Evolutionary conservation across 2,329 filamentous ascomycete species (phyloP).

Genomic region (Arthrinium puccinioides): DNA sequence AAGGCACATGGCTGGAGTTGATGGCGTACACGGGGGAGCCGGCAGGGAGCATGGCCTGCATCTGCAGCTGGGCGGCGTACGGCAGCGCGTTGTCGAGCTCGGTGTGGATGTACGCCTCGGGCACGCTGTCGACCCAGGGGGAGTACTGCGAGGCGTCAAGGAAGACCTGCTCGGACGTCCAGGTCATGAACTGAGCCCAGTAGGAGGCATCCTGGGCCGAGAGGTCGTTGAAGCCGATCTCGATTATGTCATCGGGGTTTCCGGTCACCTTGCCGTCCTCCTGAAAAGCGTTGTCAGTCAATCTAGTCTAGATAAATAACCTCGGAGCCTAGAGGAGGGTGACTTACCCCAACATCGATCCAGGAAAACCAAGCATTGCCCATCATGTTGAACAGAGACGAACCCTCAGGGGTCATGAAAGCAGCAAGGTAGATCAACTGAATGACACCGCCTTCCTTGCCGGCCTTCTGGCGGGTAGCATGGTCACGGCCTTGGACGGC

Average conservation of each 20-base stretch:
- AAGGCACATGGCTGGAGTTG: constrained; percentile 3
- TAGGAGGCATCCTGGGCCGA: background rate
- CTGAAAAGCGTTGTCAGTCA: background rate
- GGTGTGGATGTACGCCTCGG: constrained; percentile 5
- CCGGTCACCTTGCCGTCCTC: constrained; percentile 1
- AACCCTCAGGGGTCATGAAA: constrained; percentile 2
- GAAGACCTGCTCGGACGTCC: constrained; percentile 5
- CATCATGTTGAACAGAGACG: constrained; percentile 1
- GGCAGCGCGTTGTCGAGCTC: constrained; percentile 1
- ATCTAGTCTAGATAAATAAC: background rate
- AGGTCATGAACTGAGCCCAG: constrained; percentile 2
- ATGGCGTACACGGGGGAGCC: constrained; percentile 4
- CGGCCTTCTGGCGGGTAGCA: background rate
- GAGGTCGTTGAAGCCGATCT: constrained; percentile 4
- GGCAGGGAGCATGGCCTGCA: constrained; percentile 3
- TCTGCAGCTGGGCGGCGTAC: constrained; percentile 1
- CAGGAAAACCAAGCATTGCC: background rate
- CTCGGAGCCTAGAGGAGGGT: background rate
- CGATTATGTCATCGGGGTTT: background rate
- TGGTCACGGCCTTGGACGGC: constrained; percentile 3
- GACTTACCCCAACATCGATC: constrained; percentile 1
- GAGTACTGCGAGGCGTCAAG: constrained; percentile 3
- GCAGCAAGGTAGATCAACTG: constrained; percentile 4
- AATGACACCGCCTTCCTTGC: constrained; percentile 3
- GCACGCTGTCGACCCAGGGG: background rate